Percentiles rank a stretch among this genome's conserved stretches.
phyloP scores from a whole-genome alignment of 106 monocot species.

The Dioscorea alata region DNA sequence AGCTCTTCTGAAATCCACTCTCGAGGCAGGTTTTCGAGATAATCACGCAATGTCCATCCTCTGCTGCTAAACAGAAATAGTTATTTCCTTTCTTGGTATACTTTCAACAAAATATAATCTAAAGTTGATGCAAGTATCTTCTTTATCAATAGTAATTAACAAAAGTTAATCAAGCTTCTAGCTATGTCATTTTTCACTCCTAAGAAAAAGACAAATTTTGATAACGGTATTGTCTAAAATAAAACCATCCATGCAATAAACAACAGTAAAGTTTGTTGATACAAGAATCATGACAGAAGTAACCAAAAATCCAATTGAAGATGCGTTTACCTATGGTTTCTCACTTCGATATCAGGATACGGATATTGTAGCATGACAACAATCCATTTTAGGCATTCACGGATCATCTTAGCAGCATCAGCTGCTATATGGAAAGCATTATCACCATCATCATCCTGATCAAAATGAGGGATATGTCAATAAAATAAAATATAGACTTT shows the following conservation, averaged over 20 bases:
- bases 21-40: conserved; percentile 79
- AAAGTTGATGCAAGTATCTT: no score
- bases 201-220: no score
- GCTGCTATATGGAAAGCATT: conserved; percentile 99
- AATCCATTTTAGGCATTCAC: conserved; percentile 95
- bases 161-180: no score
- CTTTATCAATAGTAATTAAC: no score
- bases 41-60: conserved; percentile 90
- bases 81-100: neutral
- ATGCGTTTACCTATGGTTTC: conserved; percentile 84
- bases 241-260: no score
- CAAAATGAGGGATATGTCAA: neutral
- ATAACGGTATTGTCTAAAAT: no score
- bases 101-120: neutral
- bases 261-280: neutral
- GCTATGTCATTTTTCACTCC: no score
- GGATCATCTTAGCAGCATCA: conserved; percentile 99
- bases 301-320: neutral
- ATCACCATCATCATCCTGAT: conserved; percentile 98
- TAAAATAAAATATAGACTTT: no score
- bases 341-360: conserved; percentile 73
- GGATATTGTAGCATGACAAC: conserved; percentile 80
- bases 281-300: neutral
- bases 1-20: conserved; percentile 99
- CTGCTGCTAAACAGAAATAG: conserved; percentile 35